Evolutionary conservation across 2,329 filamentous ascomycete genomes (phyloP), one percentile per base, ranked within the genome.

Genomic region (Pestalotiopsis fici): DNA sequence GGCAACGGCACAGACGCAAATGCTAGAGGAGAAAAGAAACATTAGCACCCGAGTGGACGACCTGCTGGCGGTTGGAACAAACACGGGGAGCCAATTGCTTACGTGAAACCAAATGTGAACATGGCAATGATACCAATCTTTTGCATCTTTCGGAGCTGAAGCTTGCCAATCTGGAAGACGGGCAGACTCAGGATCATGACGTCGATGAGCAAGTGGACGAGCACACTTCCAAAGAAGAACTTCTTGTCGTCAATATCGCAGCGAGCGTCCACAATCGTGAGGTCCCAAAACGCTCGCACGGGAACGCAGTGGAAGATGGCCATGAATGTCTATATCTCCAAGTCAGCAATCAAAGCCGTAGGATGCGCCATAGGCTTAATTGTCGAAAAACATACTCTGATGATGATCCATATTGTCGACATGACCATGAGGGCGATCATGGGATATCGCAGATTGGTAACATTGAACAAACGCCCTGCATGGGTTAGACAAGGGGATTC

Each of bases 391-490:
- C 3, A 11, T 28, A n/a, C n/a, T n/a, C 76, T 69, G 3, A 77
- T 64, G 1, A 75, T 65, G 37, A 78, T 71, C 77, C 77, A 78
- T 1, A 72, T 64, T 1, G 70, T 55, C 2, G 74, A 71, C 2
- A 71, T 35, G 9, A 43, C 72, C 3, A 74, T 70, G 3, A 78
- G 70, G 4, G 75, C 64, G n/a, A 72, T 68, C 3, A 78, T 76
- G 12, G 76, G 72, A n/a, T 74, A 66, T 21, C 72, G 71, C 18
- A 77, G 74, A 2, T 70, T 70, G 12, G 75, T 71, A 18, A 72
- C 71, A 15, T 70, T 67, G 67, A 78, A 78, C 23, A 78, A 61
- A 1, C 76, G 72, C 71, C 55, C 27, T 57, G 55, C 31, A 35
- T 35, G 7, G 21, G 55, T 25, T 6, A 18, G 23, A 23, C 23